phyloP scores from a whole-genome alignment of 2,329 filamentous ascomycete species.

The Ophiostoma ulmi region DNA sequence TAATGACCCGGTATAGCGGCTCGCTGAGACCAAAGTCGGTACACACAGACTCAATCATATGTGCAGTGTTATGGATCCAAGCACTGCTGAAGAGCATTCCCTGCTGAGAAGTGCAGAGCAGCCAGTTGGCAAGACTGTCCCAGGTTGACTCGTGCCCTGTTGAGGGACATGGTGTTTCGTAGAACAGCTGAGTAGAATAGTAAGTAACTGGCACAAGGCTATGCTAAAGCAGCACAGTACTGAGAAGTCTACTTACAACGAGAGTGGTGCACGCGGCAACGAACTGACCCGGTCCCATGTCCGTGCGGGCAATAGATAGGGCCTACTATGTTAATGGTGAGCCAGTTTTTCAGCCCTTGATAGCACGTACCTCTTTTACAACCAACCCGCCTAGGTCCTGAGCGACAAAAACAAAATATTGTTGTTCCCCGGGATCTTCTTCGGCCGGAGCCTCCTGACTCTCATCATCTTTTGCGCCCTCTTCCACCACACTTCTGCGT shows the following conservation, averaged over 20 bases:
- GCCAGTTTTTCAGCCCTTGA: background rate
- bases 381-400: background rate
- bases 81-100: conserved; percentile 8
- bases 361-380: background rate
- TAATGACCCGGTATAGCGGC: background rate
- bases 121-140: conserved; percentile 3
- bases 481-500: background rate
- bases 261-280: conserved; percentile 1
- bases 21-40: conserved; percentile 7
- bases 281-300: background rate
- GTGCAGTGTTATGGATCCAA: conserved; percentile 8
- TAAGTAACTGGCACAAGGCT: background rate
- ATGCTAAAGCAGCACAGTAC: background rate
- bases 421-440: background rate
- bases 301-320: background rate
- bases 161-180: background rate
- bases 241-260: background rate
- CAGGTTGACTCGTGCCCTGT: background rate
- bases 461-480: background rate
- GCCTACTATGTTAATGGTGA: background rate
- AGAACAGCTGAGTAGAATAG: background rate
- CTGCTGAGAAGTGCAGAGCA: background rate
- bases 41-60: conserved; percentile 7
- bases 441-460: background rate
- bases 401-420: background rate